Evolutionary conservation across 129 eudicot species (phyloP).

Genomic region (Logfia minima): DNA sequence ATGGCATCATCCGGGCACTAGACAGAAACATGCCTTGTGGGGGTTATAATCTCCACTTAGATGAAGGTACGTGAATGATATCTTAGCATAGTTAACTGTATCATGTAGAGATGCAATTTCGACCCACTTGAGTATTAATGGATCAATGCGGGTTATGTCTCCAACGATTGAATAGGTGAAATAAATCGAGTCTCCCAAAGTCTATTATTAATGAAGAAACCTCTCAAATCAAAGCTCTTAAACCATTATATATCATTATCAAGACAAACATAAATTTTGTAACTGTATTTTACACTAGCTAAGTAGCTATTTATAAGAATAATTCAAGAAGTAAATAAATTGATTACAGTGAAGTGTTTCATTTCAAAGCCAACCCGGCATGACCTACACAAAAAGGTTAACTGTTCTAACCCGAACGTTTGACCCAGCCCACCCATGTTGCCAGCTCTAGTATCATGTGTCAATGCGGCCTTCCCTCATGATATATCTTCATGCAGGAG

Average conservation of each 20-base stretch:
- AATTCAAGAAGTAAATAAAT: too few relatives aligned
- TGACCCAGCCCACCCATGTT: background rate
- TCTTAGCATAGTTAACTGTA: background rate
- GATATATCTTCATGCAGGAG: slow-evolving; percentile 27
- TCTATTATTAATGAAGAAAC: background rate
- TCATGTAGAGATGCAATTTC: background rate
- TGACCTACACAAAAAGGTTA: background rate
- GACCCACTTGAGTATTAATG: background rate
- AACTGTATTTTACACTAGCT: background rate
- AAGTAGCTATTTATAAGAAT: background rate
- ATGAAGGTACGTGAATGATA: slow-evolving; percentile 34
- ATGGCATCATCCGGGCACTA: slow-evolving; percentile 38
- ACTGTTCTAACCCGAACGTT: background rate
- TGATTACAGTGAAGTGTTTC: background rate
- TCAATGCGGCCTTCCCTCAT: background rate
- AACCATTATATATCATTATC: background rate
- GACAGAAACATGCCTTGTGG: slow-evolving; percentile 51
- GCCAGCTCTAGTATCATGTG: background rate
- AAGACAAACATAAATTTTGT: background rate
- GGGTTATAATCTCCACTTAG: slow-evolving; percentile 46
- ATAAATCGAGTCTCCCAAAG: background rate
- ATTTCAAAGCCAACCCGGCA: background rate
- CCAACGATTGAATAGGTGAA: background rate
- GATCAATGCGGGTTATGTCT: background rate
- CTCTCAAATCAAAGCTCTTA: background rate